Percentiles rank a stretch among this genome's conserved stretches.
Evolutionary conservation across 352 stramenopile species (phyloP).

Genomic region (Phytophthora uliginosa): DNA sequence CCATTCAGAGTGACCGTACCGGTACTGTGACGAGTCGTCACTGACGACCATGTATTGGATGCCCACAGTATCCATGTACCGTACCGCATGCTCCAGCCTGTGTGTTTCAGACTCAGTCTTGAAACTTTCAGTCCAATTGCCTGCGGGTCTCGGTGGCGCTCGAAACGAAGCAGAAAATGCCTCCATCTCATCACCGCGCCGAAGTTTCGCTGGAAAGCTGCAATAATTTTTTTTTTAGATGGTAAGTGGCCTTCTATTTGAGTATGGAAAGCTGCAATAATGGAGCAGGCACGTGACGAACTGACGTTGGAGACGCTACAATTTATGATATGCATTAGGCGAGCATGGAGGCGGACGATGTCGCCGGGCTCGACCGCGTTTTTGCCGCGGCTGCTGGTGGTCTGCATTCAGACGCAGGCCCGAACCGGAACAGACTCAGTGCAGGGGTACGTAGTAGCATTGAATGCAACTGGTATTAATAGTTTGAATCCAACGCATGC

Average conservation of each 20-base stretch:
- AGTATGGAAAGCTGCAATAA: too few species aligned
- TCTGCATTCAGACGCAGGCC: background rate
- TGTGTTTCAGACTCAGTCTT: too few species aligned
- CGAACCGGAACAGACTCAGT: background rate
- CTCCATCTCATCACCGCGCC: background rate
- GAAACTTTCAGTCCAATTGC: too few species aligned
- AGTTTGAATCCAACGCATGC: conserved; percentile 5
- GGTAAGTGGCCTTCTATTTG: too few species aligned
- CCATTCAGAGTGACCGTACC: background rate
- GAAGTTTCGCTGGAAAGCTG: background rate
- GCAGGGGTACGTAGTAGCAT: conserved; percentile 1
- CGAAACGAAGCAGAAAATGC: background rate
- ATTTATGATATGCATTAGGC: background rate
- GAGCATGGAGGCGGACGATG: background rate
- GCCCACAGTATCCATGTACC: background rate
- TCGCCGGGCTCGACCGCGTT: background rate
- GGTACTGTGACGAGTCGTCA: too few species aligned
- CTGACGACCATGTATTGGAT: background rate
- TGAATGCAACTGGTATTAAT: conserved; percentile 16
- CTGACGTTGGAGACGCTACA: background rate
- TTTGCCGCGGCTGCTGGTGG: conserved; percentile 12
- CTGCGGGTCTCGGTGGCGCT: background rate
- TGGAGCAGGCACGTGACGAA: background rate
- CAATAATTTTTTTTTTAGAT: too few species aligned
- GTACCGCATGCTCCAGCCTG: background rate